Conservation (phyloP, 2,329 filamentous ascomycete species). For the Cercospora nicotianae region DNA sequence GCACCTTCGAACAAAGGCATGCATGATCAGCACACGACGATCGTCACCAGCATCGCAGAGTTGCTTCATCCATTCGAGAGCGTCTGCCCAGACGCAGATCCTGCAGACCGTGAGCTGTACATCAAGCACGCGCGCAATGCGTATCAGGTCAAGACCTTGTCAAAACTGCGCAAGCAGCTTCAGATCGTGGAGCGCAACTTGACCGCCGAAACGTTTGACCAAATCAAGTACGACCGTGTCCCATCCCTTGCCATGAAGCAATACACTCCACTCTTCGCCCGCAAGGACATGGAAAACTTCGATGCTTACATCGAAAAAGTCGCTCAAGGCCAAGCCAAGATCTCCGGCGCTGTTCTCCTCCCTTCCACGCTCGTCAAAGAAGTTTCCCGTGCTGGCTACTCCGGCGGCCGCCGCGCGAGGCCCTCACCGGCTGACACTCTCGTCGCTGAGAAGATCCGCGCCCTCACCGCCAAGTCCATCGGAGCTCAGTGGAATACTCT, state of each 20-base stretch:
- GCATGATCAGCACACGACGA: constrained; percentile 60
- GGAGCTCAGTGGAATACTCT: constrained; percentile 59
- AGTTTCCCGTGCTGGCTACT: neutral
- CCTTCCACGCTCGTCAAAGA: constrained; percentile 52
- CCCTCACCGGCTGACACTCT: constrained; percentile 20
- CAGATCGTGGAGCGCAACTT: constrained; percentile 57
- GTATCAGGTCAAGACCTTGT: constrained; percentile 53
- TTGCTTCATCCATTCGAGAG: constrained; percentile 49
- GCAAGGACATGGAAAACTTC: constrained; percentile 55
- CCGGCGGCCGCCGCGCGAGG: neutral
- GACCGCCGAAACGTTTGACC: constrained; percentile 46
- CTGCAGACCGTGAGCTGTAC: constrained; percentile 49
- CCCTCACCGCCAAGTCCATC: constrained; percentile 43
- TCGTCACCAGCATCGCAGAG: constrained; percentile 60
- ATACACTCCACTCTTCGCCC: constrained; percentile 52
- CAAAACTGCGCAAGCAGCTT: constrained; percentile 55
- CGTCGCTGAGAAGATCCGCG: constrained; percentile 35
- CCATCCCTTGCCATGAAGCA: constrained; percentile 59
- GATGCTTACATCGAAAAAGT: constrained; percentile 53
- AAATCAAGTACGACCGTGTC: constrained; percentile 59
- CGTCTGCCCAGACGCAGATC: constrained; percentile 38
- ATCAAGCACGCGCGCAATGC: constrained; percentile 56
- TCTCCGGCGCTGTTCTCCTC: constrained; percentile 58
- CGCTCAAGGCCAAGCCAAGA: constrained; percentile 49
- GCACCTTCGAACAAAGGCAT: constrained; percentile 56